Evolutionary conservation across 2,329 filamentous ascomycete genomes (phyloP), one percentile per base, ranked within the genome.

Genomic region (Cryphonectria carpinicola): DNA sequence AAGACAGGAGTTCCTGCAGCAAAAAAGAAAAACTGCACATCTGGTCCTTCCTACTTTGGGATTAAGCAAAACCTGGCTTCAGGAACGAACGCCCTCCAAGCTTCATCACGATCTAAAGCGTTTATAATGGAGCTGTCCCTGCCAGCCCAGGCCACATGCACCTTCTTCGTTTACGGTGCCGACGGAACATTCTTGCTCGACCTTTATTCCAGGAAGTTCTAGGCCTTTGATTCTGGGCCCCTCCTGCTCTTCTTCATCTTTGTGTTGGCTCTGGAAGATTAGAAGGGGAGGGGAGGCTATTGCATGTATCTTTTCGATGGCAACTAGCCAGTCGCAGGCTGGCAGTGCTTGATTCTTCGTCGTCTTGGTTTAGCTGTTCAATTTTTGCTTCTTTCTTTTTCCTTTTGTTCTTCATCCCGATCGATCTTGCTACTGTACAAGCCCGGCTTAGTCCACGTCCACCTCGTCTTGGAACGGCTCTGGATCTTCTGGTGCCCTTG

Each of bases 401-500:
- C 19, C 2, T 22, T 22, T n/a, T n/a, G 7, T 8, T n/a, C 8
- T 49, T 17, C 19, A n/a, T 49, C 2, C 7, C 52, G 41, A 22
- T 28, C 35, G n/a, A 25, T 8, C 22, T 22, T 62, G 64, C 54
- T 58, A 43, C 22, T 39, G 60, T 76, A 74, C 70, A 74, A 70
- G 68, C 75, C 76, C 52, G 69, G 70, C 67, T 74, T 74, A 73
- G 69, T 76, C 76, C 52, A 72, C 71, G 56, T 74, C 75, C 66
- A 68, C 60, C 60, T 76, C 77, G 37, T 67, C 66, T 72, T 79
- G 76, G 79, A 76, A 88, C 71, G 86, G 86, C 71, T 87, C 86
- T 46, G 82, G 81, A 72, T 90, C 88, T 39, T 84, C 87, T 66
- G 83, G 80, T 79, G 83, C 84, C 78, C 88, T 85, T 75, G 88